Conservation (phyloP, 306 rosid species). For the Vicia sativa region DNA sequence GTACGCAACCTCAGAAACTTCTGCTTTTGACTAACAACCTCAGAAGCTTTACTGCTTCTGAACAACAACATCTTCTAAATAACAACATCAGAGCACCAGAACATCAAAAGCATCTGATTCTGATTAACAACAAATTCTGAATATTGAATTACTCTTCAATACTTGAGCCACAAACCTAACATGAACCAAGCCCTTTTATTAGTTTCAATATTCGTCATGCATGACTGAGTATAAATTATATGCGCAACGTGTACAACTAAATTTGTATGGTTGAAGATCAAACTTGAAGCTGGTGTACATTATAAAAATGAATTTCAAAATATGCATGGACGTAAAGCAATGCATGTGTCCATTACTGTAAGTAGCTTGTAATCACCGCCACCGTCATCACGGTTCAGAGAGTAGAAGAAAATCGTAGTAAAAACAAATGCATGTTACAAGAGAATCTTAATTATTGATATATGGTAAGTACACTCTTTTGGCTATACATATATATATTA, state of each 20-base stretch:
- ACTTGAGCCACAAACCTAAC: too few species aligned
- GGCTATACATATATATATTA: background rate
- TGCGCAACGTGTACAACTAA: background rate
- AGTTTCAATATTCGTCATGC: too few species aligned
- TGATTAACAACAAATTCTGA: too few species aligned
- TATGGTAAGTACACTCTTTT: background rate
- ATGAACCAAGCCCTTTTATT: too few species aligned
- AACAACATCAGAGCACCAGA: too few species aligned
- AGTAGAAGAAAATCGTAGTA: background rate
- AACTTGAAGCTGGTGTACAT: background rate
- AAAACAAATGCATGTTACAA: conserved; percentile 25
- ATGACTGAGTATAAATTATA: background rate
- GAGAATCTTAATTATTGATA: conserved; percentile 15
- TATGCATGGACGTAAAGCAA: background rate
- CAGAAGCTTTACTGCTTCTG: too few species aligned
- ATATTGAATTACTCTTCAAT: too few species aligned
- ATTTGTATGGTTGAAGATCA: conserved; percentile 15
- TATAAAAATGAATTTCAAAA: conserved; percentile 4
- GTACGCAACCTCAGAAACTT: too few species aligned
- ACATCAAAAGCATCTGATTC: too few species aligned
- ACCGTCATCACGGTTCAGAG: conserved; percentile 15
- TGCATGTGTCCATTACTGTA: conserved; percentile 16
- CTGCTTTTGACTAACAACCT: too few species aligned
- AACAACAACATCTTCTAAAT: too few species aligned
- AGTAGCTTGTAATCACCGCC: conserved; percentile 20